Conservation (phyloP, 768 basidiomycete species). For the Phaffia tasmanica region DNA sequence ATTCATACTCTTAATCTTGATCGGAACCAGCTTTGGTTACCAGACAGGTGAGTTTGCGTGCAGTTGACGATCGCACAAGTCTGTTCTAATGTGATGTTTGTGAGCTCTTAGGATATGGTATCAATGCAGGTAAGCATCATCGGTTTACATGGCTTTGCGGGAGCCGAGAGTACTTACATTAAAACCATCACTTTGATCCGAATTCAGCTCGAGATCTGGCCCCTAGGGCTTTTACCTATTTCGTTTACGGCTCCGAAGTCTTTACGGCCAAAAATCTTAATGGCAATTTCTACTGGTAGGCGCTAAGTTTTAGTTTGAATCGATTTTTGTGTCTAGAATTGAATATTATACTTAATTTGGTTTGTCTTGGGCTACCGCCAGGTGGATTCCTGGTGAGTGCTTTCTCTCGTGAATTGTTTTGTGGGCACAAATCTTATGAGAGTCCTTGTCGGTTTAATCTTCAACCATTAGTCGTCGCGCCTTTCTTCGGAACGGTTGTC, state of each 20-base stretch:
- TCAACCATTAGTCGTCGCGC: conserved; percentile 5
- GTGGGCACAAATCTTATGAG: no score
- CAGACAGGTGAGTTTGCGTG: conserved; percentile 3
- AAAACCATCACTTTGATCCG: not conserved
- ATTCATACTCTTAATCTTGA: conserved; percentile 19
- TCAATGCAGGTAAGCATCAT: conserved; percentile 16
- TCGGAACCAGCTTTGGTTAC: conserved; percentile 14
- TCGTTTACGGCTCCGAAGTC: conserved; percentile 23
- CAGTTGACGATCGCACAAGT: not conserved
- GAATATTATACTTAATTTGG: no score
- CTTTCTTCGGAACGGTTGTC: conserved; percentile 14
- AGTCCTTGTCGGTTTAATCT: no score
- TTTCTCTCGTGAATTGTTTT: no score
- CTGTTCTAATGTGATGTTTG: not conserved
- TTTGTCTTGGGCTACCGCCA: no score
- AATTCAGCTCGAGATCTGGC: conserved; percentile 20
- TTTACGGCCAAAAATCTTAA: conserved; percentile 3
- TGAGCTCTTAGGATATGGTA: conserved; percentile 8
- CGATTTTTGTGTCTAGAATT: no score
- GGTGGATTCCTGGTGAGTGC: no score
- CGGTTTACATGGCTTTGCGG: not conserved
- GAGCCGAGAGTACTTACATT: not conserved
- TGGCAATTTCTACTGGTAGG: conserved; percentile 15
- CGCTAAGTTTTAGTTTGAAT: not conserved
- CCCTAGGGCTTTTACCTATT: conserved; percentile 15